These are phyloP conservation scores for Lachancea kluyveri DNA, from an alignment of 805 yeast genomes.

Conservation along the genomic window DNA sequence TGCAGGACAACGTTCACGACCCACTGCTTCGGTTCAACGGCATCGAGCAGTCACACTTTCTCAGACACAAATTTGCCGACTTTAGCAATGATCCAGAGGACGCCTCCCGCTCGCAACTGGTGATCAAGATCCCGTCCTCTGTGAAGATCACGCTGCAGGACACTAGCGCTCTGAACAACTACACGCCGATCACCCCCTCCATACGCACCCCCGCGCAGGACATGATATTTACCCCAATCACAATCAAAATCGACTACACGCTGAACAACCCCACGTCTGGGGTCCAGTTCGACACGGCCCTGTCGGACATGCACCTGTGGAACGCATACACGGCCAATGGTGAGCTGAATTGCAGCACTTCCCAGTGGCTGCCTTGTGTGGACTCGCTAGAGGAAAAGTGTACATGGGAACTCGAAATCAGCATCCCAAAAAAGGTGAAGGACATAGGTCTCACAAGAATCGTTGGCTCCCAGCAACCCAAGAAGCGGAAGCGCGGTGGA, in stretches of 20 bases:
- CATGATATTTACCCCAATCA: conserved; percentile 64
- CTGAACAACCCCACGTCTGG: conserved; percentile 67
- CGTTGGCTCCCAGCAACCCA: conserved; percentile 23
- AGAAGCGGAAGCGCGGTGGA: conserved; percentile 4
- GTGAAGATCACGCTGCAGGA: conserved; percentile 57
- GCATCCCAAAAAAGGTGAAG: conserved; percentile 71
- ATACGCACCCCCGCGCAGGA: conserved; percentile 37
- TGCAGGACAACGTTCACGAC: conserved; percentile 8
- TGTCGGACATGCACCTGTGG: conserved; percentile 48
- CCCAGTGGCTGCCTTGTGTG: conserved; percentile 97
- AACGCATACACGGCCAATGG: conserved; percentile 82
- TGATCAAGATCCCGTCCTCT: conserved; percentile 28
- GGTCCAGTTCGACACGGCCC: conserved; percentile 52
- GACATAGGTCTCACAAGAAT: conserved; percentile 47
- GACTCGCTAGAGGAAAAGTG: conserved; percentile 83
- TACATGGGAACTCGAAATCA: conserved; percentile 88
- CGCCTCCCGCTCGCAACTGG: conserved; percentile 24
- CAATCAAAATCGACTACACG: conserved; percentile 60
- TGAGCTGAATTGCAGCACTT: conserved; percentile 72
- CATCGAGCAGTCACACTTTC: conserved; percentile 30
- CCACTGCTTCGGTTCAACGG: conserved; percentile 20
- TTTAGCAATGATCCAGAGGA: conserved; percentile 27
- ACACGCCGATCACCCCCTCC: conserved; percentile 37
- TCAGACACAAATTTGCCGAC: conserved; percentile 27
- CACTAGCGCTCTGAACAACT: conserved; percentile 30